phyloP scores from a whole-genome alignment of 2,329 filamentous ascomycete species.

The Penicillium hesseltinei region DNA sequence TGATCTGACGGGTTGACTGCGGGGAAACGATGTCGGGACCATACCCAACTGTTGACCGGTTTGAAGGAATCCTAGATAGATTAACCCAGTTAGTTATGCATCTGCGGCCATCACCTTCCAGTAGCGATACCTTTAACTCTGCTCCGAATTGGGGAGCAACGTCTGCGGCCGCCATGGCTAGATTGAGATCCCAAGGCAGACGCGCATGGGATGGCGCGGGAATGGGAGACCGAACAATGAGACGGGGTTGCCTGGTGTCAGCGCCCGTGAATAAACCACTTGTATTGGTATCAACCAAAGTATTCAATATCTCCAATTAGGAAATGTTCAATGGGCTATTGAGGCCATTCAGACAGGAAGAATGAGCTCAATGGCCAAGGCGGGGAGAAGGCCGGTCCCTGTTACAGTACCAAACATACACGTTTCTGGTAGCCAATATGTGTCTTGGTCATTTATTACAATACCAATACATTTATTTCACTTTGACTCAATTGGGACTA shows the following conservation, averaged over 20 bases:
- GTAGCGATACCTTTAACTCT: constrained; percentile 74
- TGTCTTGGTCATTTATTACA: not conserved
- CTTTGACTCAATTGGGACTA: constrained; percentile 7
- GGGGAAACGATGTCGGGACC: constrained; percentile 25
- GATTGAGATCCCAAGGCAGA: constrained; percentile 18
- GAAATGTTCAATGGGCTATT: not conserved
- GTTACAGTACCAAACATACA: constrained; percentile 31
- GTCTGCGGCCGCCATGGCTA: constrained; percentile 74
- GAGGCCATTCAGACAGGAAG: constrained; percentile 18
- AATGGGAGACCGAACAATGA: constrained; percentile 1
- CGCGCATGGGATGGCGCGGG: constrained; percentile 26
- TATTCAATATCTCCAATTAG: not conserved
- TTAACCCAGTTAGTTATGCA: constrained; percentile 22
- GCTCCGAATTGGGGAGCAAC: constrained; percentile 83
- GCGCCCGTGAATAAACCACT: not conserved
- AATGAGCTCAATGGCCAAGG: constrained; percentile 23
- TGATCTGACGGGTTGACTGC: constrained; percentile 12
- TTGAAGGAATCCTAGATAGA: constrained; percentile 84
- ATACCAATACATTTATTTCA: constrained; percentile 4
- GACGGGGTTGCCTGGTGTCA: not conserved
- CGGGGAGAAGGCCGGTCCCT: constrained; percentile 22
- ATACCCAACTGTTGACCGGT: constrained; percentile 83
- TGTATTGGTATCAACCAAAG: not conserved
- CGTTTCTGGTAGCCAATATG: not conserved
- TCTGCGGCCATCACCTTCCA: not conserved